Evolutionary conservation across 2,329 filamentous ascomycete species (phyloP).

Genomic region (Claviceps pusilla): DNA sequence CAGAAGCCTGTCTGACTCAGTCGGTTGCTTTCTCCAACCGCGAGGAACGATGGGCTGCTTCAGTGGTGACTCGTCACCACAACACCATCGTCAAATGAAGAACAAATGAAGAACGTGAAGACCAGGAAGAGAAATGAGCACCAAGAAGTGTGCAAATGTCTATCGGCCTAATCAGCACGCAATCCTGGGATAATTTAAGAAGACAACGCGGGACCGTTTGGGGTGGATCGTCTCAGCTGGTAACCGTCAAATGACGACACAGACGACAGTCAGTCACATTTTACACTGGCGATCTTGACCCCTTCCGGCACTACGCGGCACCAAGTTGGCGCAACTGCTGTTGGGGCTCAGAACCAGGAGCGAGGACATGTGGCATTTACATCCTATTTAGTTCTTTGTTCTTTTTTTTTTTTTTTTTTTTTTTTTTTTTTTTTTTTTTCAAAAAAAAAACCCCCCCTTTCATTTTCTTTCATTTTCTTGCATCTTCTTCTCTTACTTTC

Average conservation of each 20-base stretch:
- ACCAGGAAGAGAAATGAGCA: neutral
- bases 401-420: no score
- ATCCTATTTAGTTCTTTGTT: no score
- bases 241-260: neutral
- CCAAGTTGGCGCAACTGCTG: neutral
- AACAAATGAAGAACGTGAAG: neutral
- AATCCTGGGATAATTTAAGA: neutral
- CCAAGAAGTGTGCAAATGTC: neutral
- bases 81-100: neutral
- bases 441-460: no score
- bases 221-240: neutral
- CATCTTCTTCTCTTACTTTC: no score
- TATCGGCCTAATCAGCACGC: neutral
- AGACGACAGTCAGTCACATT: neutral
- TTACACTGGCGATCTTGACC: neutral
- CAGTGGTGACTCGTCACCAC: neutral
- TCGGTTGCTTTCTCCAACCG: neutral
- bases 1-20: no score
- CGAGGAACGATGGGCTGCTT: neutral
- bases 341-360: neutral
- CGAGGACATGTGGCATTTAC: neutral
- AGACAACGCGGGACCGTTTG: neutral
- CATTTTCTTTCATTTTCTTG: no score
- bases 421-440: no score
- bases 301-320: neutral